Evolutionary conservation across 352 stramenopile species (phyloP).

Genomic region (Elongisporangium undulatum): DNA sequence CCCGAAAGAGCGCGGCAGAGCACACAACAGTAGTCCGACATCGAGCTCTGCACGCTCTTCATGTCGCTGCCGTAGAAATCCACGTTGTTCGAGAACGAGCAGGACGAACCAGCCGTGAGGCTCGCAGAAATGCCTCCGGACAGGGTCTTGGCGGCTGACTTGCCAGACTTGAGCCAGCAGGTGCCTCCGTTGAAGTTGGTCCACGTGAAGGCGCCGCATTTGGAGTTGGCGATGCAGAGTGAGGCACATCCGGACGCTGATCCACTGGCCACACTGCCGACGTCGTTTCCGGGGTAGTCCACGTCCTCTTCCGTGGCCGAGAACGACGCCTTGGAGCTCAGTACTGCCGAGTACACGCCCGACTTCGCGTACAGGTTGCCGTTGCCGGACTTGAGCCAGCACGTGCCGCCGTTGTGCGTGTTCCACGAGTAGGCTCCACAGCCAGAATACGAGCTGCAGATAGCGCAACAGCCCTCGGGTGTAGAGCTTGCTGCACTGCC

Average conservation of each 20-base stretch:
- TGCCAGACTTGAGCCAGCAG: conserved; percentile 53
- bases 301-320: conserved; percentile 22
- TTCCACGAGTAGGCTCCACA: conserved; percentile 1
- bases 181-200: conserved; percentile 39
- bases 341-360: conserved; percentile 10
- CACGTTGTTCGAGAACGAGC: conserved; percentile 18
- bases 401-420: conserved; percentile 1
- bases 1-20: conserved; percentile 17
- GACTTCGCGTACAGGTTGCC: neutral
- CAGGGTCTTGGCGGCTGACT: conserved; percentile 11
- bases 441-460: neutral
- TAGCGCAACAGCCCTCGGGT: neutral
- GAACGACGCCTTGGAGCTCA: conserved; percentile 16
- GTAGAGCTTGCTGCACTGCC: neutral
- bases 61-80: conserved; percentile 34
- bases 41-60: conserved; percentile 14
- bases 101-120: conserved; percentile 9
- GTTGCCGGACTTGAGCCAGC: conserved; percentile 3
- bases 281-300: conserved; percentile 25
- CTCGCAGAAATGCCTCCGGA: conserved; percentile 9
- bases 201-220: conserved; percentile 48
- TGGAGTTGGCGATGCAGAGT: conserved; percentile 18
- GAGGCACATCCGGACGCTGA: conserved; percentile 21
- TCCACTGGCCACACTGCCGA: conserved; percentile 12
- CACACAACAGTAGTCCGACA: conserved; percentile 15